Conservation (phyloP, 1,139 yeast genomes). For the Sugiyamaella xylanicola region DNA sequence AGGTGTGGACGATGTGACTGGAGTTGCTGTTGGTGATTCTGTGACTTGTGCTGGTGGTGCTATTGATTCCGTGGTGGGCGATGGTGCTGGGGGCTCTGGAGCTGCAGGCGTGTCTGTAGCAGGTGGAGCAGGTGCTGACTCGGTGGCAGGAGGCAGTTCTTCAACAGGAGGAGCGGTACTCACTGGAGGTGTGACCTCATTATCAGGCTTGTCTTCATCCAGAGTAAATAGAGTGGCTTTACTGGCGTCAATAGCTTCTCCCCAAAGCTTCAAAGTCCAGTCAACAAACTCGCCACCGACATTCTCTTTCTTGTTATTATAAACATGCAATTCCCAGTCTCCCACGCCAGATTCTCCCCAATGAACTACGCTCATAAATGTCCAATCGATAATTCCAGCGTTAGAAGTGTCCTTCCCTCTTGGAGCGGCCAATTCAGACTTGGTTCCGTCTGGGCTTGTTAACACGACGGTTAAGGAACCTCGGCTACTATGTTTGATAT, state of each 20-base stretch:
- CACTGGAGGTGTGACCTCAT: constrained; percentile 19
- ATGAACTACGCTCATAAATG: constrained; percentile 96
- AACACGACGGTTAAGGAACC: constrained; percentile 72
- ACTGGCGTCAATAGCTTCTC: constrained; percentile 67
- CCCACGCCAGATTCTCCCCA: constrained; percentile 93
- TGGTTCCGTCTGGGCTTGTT: constrained; percentile 72
- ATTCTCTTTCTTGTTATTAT: constrained; percentile 47
- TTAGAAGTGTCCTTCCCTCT: constrained; percentile 60
- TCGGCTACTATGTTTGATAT: constrained; percentile 63
- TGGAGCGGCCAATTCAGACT: constrained; percentile 73
- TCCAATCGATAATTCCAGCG: constrained; percentile 78
- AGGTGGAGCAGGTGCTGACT: constrained; percentile 10
- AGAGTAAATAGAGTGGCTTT: constrained; percentile 56
- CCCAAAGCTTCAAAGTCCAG: constrained; percentile 84
- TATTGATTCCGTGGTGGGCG: too few species aligned
- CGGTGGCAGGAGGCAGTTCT: neutral
- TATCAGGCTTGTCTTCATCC: constrained; percentile 26
- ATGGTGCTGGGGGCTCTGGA: too few species aligned
- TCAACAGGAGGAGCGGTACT: constrained; percentile 17
- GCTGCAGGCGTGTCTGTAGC: constrained; percentile 6
- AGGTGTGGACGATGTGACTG: constrained; percentile 23
- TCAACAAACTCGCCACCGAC: constrained; percentile 52
- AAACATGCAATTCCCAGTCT: constrained; percentile 75
- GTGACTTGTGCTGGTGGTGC: too few species aligned
- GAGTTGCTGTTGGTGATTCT: constrained; percentile 13